phyloP scores from a whole-genome alignment of 169 alveolate species.

The Plasmodium ovale region DNA sequence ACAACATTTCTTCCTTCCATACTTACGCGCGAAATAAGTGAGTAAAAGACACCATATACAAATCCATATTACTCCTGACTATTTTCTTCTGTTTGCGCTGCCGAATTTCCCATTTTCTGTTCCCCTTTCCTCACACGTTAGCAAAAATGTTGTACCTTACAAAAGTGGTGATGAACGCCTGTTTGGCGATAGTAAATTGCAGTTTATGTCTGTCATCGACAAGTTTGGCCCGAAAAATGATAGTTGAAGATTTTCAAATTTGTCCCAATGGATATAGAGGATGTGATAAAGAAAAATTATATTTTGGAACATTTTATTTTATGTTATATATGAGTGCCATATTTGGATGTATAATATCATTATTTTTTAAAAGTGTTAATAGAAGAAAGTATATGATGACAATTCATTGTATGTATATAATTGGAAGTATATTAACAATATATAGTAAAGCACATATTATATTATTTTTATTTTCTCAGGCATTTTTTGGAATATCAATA shows the following conservation, averaged over 20 bases:
- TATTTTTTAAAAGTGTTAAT: constrained; percentile 26
- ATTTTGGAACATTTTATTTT: constrained; percentile 29
- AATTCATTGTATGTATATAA: constrained; percentile 30
- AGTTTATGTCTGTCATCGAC: constrained; percentile 36
- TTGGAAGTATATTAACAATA: constrained; percentile 45
- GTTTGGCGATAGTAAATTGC: constrained; percentile 52
- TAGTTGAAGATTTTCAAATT: constrained; percentile 9
- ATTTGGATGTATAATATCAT: constrained; percentile 45
- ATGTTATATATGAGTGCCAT: constrained; percentile 51
- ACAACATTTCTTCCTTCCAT: too few relatives aligned
- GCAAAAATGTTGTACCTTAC: constrained; percentile 48
- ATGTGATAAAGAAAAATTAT: constrained; percentile 56
- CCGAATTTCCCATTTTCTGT: not conserved
- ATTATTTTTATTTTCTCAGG: constrained; percentile 58
- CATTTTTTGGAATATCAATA: constrained; percentile 65
- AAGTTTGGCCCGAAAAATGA: constrained; percentile 46
- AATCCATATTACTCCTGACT: not conserved
- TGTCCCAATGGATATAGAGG: constrained; percentile 36
- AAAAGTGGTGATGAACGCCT: constrained; percentile 33
- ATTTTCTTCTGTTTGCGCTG: not conserved
- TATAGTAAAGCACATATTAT: constrained; percentile 48
- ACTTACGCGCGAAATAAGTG: too few relatives aligned
- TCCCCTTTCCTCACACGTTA: not conserved
- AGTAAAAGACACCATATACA: too few relatives aligned
- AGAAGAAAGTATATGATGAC: constrained; percentile 34